Evolutionary conservation across 169 alveolate genomes (phyloP), one percentile per base, ranked within the genome.

Genomic region (Plasmodium knowlesi): DNA sequence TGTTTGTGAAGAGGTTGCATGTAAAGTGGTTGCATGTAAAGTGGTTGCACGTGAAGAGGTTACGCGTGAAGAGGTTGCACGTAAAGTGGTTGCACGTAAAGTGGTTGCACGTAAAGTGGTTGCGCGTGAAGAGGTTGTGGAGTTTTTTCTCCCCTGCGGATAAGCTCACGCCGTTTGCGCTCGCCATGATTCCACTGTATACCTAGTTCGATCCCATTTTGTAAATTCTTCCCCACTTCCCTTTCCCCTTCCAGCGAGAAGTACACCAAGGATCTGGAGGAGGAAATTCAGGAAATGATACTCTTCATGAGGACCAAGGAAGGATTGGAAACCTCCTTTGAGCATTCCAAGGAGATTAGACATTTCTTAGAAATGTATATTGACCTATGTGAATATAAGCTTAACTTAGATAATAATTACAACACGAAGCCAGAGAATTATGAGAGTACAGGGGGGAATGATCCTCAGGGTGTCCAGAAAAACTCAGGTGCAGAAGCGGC

Each of bases 391-490:
- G 95, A 91, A 72, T 91, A 91, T 72, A 91, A 82, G 53, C 57
- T 91, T 53, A 91, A 91, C 53, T 28, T 91, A 25, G 95, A 91
- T 19, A 91, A 91, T 50, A 91, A 91, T 57, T 91, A 71, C 54
- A 91, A 91, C 16, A 32, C 95, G 0, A 91, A 91, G 83, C 95
- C 95, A 3, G 95, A 91, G 71, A 91, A 91, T 72, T 91, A 81
- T 82, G 92, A 91, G 72, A 19, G 41, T 53, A 10, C 25, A 32
- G 85, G 74, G 12, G 70, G 41, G 57, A 19, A 5, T 28, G 72
- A 78, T 0, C 9, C 34, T 32, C 57, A 61, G 10, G 67, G 8
- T 41, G 82, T 3, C n/a, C 41, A 19, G 41, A 54, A 19, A 16
- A n/a, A 8, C 0, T 61, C 25, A 57, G 79, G 8, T 79, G 94